Evolutionary conservation across 1,284 basidiomycete genomes (phyloP).

Genomic region (Sparassis latifolia): DNA sequence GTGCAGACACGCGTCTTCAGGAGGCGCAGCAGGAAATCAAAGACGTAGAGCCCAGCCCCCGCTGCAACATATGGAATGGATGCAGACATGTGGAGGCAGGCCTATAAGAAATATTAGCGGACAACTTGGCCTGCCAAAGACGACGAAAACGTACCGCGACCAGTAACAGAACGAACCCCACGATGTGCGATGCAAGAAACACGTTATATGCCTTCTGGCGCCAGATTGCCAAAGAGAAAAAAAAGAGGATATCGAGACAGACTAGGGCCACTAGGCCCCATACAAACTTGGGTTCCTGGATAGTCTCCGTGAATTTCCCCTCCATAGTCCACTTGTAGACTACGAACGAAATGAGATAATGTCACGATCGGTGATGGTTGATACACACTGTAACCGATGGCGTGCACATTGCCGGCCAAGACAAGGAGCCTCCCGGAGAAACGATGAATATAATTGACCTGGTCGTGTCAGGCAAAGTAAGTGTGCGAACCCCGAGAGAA

Average conservation of each 20-base stretch:
- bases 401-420: constrained; percentile 60
- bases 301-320: constrained; percentile 31
- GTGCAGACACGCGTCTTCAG: constrained; percentile 60
- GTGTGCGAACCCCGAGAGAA: not conserved
- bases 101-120: not conserved
- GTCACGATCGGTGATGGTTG: not conserved
- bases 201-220: constrained; percentile 54
- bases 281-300: constrained; percentile 28
- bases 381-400: constrained; percentile 49
- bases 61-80: constrained; percentile 44
- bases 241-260: constrained; percentile 44
- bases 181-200: constrained; percentile 45
- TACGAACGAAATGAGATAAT: constrained; percentile 18
- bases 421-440: constrained; percentile 61
- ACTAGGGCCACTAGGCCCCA: constrained; percentile 50
- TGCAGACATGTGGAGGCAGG: constrained; percentile 36
- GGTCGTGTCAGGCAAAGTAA: not conserved
- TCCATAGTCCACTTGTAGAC: constrained; percentile 54
- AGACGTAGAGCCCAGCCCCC: constrained; percentile 47
- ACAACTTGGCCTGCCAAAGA: not conserved
- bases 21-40: constrained; percentile 59
- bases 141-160: constrained; percentile 31
- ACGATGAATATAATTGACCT: constrained; percentile 79
- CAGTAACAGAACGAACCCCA: constrained; percentile 35
- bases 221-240: constrained; percentile 46